Base-by-base conservation (phyloP, 176 grass and related monocot genomes). In the bread wheat (Triticum aestivum) region DNA sequence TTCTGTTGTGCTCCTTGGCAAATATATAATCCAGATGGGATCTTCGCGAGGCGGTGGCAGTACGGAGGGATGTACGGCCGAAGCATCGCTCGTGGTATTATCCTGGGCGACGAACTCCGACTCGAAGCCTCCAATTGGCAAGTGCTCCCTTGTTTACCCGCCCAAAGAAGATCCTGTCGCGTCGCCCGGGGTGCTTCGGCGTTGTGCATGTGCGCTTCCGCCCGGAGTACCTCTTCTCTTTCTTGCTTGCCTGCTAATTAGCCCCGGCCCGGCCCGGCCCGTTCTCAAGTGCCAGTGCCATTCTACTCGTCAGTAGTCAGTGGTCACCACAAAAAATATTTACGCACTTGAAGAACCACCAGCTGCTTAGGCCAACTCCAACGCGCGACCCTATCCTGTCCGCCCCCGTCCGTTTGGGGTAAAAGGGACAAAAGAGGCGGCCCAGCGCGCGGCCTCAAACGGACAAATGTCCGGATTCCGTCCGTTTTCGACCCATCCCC, bases 91-190 rank as follows among this genome's bases (percentile, higher is more conserved):
- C 11, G 26, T 8, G 2, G 4, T 27, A 10, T 32, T 66, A 68
- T 34, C 35, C 65, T 68, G 65, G 32, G 5, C 5, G 12, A 34
- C 41, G 5, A 17, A 51, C 24, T 4, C 39, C 18, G 18, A 1
- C 39, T 52, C 13, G 24, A n/a, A 26, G 38, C 11, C n/a, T 26
- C 12, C 65, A 8, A 68, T 18, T 6, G n/a, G 9, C 86, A 69
- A 59, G 72, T 61, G 72, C 18, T 13, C 20, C 49, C 2, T 70
- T 71, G 17, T 79, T 72, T 86, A 86, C 76, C 17, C 65, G 6
- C 17, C 24, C 18, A 49, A 49, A 4, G 62, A 58, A 44, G 82
- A 79, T 79, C 81, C 6, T 88, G 79, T 42, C 39, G 39, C 39
- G 26, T 26, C 26, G 26, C 26, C 26, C 26, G 26, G 32, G 32